phyloP scores from a whole-genome alignment of 108 stramenopile genomes.

The Cyclotella atomus region DNA sequence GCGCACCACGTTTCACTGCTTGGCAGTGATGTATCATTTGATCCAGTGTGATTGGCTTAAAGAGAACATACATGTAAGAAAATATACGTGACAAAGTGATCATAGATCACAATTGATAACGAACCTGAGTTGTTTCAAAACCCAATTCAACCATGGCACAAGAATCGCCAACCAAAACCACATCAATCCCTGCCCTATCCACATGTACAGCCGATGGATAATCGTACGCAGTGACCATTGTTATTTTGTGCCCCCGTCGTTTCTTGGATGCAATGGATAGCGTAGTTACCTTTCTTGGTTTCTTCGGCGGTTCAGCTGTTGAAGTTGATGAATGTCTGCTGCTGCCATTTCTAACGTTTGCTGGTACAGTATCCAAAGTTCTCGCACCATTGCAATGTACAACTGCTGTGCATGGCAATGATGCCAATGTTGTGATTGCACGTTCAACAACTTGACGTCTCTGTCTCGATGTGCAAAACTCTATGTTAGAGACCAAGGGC shows the following conservation, averaged over 20 bases:
- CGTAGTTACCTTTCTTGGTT: conserved; percentile 47
- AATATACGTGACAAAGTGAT: not conserved
- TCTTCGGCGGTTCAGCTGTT: conserved; percentile 3
- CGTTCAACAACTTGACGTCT: not conserved
- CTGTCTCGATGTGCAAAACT: not conserved
- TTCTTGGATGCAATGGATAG: conserved; percentile 80
- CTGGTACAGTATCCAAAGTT: not conserved
- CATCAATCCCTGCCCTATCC: conserved; percentile 94
- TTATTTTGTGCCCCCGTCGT: conserved; percentile 81
- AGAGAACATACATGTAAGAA: not conserved
- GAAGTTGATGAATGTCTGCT: not conserved
- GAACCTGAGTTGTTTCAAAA: conserved; percentile 91
- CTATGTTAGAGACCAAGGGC: not conserved
- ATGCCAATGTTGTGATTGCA: not conserved
- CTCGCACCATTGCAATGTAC: not conserved
- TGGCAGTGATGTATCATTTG: conserved; percentile 97
- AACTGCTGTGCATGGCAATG: not conserved
- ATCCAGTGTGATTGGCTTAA: conserved; percentile 89
- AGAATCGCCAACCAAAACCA: conserved; percentile 92
- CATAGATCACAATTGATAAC: not conserved
- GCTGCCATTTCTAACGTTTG: not conserved
- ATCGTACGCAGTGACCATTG: conserved; percentile 98
- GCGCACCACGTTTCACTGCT: conserved; percentile 85
- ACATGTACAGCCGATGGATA: conserved; percentile 98
- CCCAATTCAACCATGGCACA: conserved; percentile 95